Evolutionary conservation across 306 rosid species (phyloP).

Genomic region (Herpetospermum pedunculosum): DNA sequence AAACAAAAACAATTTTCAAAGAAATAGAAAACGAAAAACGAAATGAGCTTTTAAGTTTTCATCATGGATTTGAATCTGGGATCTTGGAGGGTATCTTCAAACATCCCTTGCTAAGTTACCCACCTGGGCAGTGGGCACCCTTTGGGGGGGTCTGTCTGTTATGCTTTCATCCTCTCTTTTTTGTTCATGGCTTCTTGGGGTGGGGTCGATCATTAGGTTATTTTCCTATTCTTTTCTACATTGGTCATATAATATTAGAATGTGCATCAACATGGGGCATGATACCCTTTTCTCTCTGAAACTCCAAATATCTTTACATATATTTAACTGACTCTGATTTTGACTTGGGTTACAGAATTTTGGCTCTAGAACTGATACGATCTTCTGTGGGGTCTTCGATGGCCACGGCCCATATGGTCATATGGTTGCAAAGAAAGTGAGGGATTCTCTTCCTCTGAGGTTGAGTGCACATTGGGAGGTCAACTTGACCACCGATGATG

Average conservation of each 20-base stretch:
- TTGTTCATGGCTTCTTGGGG: neutral
- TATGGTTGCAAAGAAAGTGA: constrained; percentile 96
- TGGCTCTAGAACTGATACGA: constrained; percentile 62
- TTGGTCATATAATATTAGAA: neutral
- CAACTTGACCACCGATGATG: constrained; percentile 38
- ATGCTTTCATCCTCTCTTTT: neutral
- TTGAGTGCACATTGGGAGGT: constrained; percentile 84
- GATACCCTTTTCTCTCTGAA: neutral
- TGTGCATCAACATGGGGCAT: neutral
- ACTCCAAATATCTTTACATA: neutral
- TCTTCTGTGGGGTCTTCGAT: constrained; percentile 95
- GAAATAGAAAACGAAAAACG: too few species aligned
- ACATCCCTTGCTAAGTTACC: neutral
- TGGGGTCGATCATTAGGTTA: neutral
- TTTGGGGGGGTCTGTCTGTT: neutral
- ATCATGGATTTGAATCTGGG: neutral
- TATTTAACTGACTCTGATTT: neutral
- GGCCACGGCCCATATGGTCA: constrained; percentile 98
- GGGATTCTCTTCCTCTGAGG: constrained; percentile 90
- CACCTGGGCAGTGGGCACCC: neutral
- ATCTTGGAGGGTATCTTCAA: neutral
- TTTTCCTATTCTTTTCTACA: neutral
- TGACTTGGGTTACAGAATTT: constrained; percentile 54
- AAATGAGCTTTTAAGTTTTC: neutral
- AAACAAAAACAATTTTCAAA: too few species aligned